Base-by-base conservation (phyloP, 2,329 filamentous ascomycete species). In the Hypomyces perniciosus region DNA sequence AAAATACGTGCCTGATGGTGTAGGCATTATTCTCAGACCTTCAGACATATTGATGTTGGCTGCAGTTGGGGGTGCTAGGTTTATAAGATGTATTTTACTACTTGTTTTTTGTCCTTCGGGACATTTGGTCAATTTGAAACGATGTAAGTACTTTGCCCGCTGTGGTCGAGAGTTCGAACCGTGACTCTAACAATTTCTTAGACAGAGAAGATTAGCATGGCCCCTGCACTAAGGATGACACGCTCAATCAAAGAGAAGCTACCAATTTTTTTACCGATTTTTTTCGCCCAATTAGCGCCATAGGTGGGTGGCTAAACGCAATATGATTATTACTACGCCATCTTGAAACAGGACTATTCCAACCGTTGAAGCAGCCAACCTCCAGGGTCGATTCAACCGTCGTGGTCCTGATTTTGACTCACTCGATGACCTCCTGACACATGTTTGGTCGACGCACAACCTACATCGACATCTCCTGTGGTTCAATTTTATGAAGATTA, bases 181-280 rank as follows among this genome's bases (percentile, higher is more conserved):
- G 44, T 5, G 7, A 37, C 38, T 9, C 52, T 52, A 46, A 54
- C 34, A 5, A 8, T 31, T 6, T 20, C 13, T 38, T 20, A 20
- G 20, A 48, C 33, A 44, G 45, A 52, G 81, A 85, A 85, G 80
- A 85, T 85, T 86, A 87, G 85, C 84, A 87, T 87, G 84, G 84
- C 84, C 84, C 80, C 79, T 83, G 80, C 79, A 83, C 87, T 91
- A 92, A 92, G 88, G 88, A 91, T 92, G 88, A 91, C 86, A 90
- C 85, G 84, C 83, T 85, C 77, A 81, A 83, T 81, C 82, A 85
- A 85, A 86, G 84, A 86, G 83, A 84, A 81, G 78, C 81, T 80
- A 77, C 42, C 48, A 39, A 54, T 54, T 54, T 54, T 54, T 53
- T 54, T 48, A 3, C 20, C 20, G 20, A 20, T 3, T 20, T 20